These are phyloP conservation scores for Asclepias syriaca DNA, from an alignment of 257 asterid species.

Conservation along the genomic window DNA sequence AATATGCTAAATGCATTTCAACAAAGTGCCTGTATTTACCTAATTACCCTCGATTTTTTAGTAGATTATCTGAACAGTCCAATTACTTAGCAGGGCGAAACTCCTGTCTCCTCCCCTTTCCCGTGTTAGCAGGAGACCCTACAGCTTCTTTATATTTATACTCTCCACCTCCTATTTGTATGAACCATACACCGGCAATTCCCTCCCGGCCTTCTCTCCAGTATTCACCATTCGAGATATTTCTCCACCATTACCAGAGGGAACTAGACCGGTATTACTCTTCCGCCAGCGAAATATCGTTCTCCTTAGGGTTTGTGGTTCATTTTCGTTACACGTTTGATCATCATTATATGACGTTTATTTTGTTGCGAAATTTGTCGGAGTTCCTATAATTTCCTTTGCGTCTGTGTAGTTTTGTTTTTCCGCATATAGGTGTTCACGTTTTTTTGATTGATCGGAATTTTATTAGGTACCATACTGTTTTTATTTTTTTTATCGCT, in stretches of 20 bases:
- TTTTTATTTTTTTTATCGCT: not conserved
- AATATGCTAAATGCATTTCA: too few relatives aligned
- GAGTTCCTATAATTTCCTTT: not conserved
- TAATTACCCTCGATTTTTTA: not conserved
- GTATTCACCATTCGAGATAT: not conserved
- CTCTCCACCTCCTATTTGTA: not conserved
- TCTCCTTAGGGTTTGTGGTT: not conserved
- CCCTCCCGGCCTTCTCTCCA: too few relatives aligned
- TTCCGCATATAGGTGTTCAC: not conserved
- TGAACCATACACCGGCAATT: not conserved
- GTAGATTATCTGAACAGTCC: constrained; percentile 8
- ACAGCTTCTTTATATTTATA: not conserved
- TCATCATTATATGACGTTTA: not conserved
- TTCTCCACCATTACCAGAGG: not conserved
- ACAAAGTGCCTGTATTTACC: not conserved
- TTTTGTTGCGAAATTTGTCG: not conserved
- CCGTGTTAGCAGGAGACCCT: not conserved
- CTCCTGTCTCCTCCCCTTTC: not conserved
- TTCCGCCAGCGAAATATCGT: not conserved
- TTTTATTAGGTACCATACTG: not conserved
- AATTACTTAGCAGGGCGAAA: constrained; percentile 10
- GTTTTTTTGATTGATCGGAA: not conserved
- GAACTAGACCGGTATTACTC: not conserved
- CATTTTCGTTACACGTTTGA: not conserved
- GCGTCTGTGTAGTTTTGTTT: not conserved